Percentiles rank a stretch among this genome's conserved stretches.
These are phyloP conservation scores for Candida pini DNA, from an alignment of 805 yeast species.

Conservation along the genomic window DNA sequence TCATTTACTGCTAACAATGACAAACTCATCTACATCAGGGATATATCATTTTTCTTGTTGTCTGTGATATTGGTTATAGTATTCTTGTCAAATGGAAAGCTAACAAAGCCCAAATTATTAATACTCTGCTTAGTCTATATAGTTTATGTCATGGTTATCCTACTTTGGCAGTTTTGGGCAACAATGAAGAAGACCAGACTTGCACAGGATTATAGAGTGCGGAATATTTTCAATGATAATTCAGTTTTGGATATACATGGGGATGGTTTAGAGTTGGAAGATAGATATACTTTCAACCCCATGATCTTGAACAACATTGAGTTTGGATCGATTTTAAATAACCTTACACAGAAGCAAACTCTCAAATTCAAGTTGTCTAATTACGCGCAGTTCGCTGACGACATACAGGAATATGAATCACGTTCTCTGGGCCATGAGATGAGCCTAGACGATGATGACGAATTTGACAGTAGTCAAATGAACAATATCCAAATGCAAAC, in stretches of 20 bases:
- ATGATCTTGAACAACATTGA: constrained; percentile 23
- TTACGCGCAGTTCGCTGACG: constrained; percentile 10
- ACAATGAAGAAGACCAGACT: constrained; percentile 11
- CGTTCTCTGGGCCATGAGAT: constrained; percentile 9
- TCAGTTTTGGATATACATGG: constrained; percentile 14
- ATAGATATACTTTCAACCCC: constrained; percentile 26
- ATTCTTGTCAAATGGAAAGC: constrained; percentile 45
- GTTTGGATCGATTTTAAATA: constrained; percentile 22
- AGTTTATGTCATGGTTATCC: constrained; percentile 50
- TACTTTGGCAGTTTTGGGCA: constrained; percentile 35
- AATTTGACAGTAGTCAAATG: constrained; percentile 2
- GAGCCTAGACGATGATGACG: constrained; percentile 9
- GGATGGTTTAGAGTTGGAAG: constrained; percentile 23
- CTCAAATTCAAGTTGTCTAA: constrained; percentile 11
- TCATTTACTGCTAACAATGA: constrained; percentile 24
- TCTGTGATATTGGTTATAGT: constrained; percentile 44
- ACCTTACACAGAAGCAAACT: constrained; percentile 18
- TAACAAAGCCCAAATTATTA: constrained; percentile 50
- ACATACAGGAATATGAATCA: constrained; percentile 18
- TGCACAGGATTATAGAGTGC: constrained; percentile 17
- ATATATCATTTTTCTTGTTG: constrained; percentile 50
- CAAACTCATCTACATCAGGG: constrained; percentile 51
- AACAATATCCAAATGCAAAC: constrained; percentile 1
- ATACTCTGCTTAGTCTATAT: constrained; percentile 53
- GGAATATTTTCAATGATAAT: constrained; percentile 26